Conservation (phyloP, 2,329 filamentous ascomycete genomes). For the Fusarium dlaminii region DNA sequence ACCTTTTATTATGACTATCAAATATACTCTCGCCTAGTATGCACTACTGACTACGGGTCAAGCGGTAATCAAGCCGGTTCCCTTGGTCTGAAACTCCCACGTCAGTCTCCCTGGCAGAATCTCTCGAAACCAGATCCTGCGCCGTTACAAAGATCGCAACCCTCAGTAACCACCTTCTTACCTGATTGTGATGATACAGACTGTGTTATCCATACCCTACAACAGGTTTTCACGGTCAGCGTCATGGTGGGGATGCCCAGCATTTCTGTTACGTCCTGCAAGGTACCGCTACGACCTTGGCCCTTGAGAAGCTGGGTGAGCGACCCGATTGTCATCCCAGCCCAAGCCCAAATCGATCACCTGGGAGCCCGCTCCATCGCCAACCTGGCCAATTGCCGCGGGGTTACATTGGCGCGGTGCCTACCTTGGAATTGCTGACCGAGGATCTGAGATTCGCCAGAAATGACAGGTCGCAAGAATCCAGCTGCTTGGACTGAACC, state of each 20-base stretch:
- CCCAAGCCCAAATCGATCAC: conserved; percentile 6
- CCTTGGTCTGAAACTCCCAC: conserved; percentile 2
- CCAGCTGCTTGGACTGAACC: conserved; percentile 20
- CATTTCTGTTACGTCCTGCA: conserved; percentile 18
- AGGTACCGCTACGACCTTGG: conserved; percentile 30
- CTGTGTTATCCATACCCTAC: conserved; percentile 2
- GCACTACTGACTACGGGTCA: conserved; percentile 11
- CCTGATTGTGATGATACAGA: not conserved
- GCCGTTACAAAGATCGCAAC: not conserved
- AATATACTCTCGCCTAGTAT: conserved; percentile 5
- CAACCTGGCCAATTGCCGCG: conserved; percentile 6
- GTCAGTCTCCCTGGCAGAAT: conserved; percentile 22
- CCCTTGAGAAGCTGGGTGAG: not conserved
- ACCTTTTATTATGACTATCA: not conserved
- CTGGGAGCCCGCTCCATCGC: conserved; percentile 3
- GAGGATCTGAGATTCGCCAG: conserved; percentile 28
- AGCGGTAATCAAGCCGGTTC: conserved; percentile 6
- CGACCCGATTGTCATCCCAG: not conserved
- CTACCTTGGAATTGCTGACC: conserved; percentile 21
- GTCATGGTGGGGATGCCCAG: conserved; percentile 13
- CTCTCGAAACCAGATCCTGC: conserved; percentile 14
- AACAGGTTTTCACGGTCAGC: not conserved
- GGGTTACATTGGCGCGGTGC: conserved; percentile 14
- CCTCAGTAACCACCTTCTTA: conserved; percentile 5
- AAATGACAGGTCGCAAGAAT: conserved; percentile 24